Percentiles rank a stretch among this genome's conserved stretches.
phyloP scores from a whole-genome alignment of 1,284 basidiomycete species.

The Cutaneotrichosporon arboriforme region DNA sequence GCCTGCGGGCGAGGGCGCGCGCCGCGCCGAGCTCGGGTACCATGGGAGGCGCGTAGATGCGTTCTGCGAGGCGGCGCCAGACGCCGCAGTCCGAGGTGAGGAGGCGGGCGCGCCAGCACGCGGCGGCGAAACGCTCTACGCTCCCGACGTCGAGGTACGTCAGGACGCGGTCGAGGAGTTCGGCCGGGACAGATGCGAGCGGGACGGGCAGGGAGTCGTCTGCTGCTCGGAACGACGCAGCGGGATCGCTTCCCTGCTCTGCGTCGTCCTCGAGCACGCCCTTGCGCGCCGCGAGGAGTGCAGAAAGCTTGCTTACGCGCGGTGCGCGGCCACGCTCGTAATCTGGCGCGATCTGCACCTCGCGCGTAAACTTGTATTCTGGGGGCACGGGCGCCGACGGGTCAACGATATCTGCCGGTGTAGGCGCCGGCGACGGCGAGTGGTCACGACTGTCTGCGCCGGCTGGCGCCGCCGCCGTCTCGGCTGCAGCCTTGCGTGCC shows the following conservation, averaged over 20 bases:
- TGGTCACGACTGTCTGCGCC: background rate
- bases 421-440: conserved; percentile 14
- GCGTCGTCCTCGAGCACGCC: background rate
- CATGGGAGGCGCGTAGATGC: conserved; percentile 62
- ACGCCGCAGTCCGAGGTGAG: conserved; percentile 61
- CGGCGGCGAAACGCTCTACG: conserved; percentile 69
- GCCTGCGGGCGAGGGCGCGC: conserved; percentile 52
- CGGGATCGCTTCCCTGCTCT: background rate
- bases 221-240: conserved; percentile 58
- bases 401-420: conserved; percentile 34
- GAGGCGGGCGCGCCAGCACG: conserved; percentile 66
- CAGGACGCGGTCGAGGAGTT: conserved; percentile 66
- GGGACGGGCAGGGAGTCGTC: conserved; percentile 58
- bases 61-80: conserved; percentile 56
- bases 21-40: conserved; percentile 20
- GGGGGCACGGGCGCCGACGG: conserved; percentile 27
- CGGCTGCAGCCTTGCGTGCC: conserved; percentile 3
- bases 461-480: background rate
- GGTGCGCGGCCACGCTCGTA: conserved; percentile 24
- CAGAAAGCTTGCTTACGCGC: conserved; percentile 5
- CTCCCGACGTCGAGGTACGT: conserved; percentile 54
- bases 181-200: conserved; percentile 63
- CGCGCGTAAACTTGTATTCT: conserved; percentile 41
- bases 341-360: conserved; percentile 42
- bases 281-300: conserved; percentile 2